Conservation (phyloP, 2,329 filamentous ascomycete species). For the Ploettnerulaceae sp. region DNA sequence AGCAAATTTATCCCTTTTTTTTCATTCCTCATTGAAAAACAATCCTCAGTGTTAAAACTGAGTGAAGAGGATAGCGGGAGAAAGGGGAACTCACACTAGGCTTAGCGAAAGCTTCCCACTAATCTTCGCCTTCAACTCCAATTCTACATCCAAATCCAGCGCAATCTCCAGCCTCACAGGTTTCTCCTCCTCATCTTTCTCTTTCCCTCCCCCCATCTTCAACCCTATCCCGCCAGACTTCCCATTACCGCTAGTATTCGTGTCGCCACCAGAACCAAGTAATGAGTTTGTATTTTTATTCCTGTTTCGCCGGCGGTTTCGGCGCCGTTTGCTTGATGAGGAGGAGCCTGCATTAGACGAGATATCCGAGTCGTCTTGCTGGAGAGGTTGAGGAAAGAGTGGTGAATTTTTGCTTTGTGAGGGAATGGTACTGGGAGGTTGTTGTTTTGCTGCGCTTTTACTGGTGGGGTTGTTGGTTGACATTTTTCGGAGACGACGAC, state of each 20-base stretch:
- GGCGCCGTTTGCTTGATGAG: conserved; percentile 3
- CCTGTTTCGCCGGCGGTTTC: conserved; percentile 6
- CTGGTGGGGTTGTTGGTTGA: conserved; percentile 1
- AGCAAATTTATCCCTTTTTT: not conserved
- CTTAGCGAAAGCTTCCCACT: conserved; percentile 15
- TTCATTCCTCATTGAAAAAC: not conserved
- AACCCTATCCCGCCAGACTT: too few species aligned
- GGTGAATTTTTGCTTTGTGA: conserved; percentile 8
- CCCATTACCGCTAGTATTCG: not conserved
- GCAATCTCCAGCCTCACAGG: conserved; percentile 16
- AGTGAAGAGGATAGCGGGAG: not conserved
- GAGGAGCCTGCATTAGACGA: conserved; percentile 14
- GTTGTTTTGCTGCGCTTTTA: conserved; percentile 1
- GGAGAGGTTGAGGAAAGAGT: conserved; percentile 6
- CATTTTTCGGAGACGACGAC: not conserved
- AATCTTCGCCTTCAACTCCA: conserved; percentile 19
- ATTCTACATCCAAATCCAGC: conserved; percentile 17
- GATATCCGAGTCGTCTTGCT: conserved; percentile 16
- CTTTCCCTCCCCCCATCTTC: not conserved
- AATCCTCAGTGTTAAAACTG: too few species aligned
- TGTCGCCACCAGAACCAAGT: not conserved
- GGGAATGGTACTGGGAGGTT: not conserved
- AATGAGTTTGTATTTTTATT: conserved; percentile 6
- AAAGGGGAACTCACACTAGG: conserved; percentile 14
- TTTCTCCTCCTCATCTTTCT: conserved; percentile 4